Conservation (phyloP, 306 rosid genomes). For the Neltuma alba region DNA sequence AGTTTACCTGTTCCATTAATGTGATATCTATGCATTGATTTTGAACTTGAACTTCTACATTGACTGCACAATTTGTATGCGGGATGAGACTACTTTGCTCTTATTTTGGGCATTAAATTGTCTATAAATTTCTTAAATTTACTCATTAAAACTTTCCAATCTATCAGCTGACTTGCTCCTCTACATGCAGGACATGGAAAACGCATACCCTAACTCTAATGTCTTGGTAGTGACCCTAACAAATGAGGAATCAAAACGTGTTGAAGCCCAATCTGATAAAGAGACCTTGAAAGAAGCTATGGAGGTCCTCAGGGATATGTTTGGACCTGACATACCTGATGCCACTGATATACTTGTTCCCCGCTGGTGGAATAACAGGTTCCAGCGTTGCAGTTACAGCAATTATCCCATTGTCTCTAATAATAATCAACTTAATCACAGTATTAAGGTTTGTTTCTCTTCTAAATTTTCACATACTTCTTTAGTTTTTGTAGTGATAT, state of each 20-base stretch:
- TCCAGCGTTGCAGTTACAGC: slow-evolving; percentile 96
- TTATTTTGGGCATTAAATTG: slow-evolving; percentile 30
- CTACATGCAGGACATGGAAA: slow-evolving; percentile 90
- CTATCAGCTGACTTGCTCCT: slow-evolving; percentile 40
- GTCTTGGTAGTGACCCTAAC: slow-evolving; percentile 94
- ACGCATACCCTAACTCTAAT: slow-evolving; percentile 93
- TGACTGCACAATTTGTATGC: slow-evolving; percentile 29
- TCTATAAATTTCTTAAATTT: slow-evolving; percentile 27
- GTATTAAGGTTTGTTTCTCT: slow-evolving; percentile 65
- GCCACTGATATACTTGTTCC: slow-evolving; percentile 89
- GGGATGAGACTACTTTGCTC: slow-evolving; percentile 13
- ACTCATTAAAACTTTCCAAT: slow-evolving; percentile 34
- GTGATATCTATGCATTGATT: slow-evolving; percentile 30
- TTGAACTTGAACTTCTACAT: slow-evolving; percentile 18
- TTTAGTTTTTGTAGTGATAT: not conserved
- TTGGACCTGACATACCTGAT: slow-evolving; percentile 76
- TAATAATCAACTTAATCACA: slow-evolving; percentile 46
- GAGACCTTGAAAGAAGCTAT: slow-evolving; percentile 85
- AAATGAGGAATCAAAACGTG: slow-evolving; percentile 93
- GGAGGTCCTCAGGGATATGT: slow-evolving; percentile 86
- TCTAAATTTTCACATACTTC: not conserved
- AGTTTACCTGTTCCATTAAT: slow-evolving; percentile 11
- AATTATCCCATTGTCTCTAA: slow-evolving; percentile 74
- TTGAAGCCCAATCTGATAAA: slow-evolving; percentile 78
- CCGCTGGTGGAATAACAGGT: slow-evolving; percentile 90